These are phyloP conservation scores for Cyberlindnera mississippiensis DNA, from an alignment of 805 yeast species.

Conservation along the genomic window DNA sequence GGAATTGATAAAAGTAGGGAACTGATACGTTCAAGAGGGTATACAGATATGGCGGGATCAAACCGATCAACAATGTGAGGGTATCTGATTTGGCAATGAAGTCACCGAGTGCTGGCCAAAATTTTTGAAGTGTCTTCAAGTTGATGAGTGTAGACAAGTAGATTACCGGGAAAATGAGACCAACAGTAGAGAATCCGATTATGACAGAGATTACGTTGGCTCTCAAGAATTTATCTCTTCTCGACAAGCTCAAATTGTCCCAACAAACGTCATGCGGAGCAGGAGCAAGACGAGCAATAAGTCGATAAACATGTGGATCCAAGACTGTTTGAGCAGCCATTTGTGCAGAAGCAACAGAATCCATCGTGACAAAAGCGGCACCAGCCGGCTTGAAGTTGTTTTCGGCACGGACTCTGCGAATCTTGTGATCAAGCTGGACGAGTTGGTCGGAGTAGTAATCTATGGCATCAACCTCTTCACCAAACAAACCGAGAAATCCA, in stretches of 20 bases:
- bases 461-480: slow-evolving; percentile 76
- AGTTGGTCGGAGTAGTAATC: slow-evolving; percentile 66
- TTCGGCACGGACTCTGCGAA: slow-evolving; percentile 39
- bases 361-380: slow-evolving; percentile 93
- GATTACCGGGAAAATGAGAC: slow-evolving; percentile 78
- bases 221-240: slow-evolving; percentile 63
- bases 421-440: slow-evolving; percentile 65
- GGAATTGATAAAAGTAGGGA: slow-evolving; percentile 81
- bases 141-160: slow-evolving; percentile 81
- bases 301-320: slow-evolving; percentile 81
- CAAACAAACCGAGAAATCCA: slow-evolving; percentile 48
- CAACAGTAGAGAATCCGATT: slow-evolving; percentile 53
- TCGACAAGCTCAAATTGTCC: slow-evolving; percentile 79
- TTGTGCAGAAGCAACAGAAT: slow-evolving; percentile 91
- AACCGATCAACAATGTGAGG: slow-evolving; percentile 78
- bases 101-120: slow-evolving; percentile 81
- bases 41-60: slow-evolving; percentile 87
- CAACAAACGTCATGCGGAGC: slow-evolving; percentile 95
- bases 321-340: slow-evolving; percentile 94
- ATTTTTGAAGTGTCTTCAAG: slow-evolving; percentile 68
- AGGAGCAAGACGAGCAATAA: slow-evolving; percentile 85
- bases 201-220: slow-evolving; percentile 35
- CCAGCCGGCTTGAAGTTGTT: slow-evolving; percentile 67
- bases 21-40: slow-evolving; percentile 77
- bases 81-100: slow-evolving; percentile 57